Evolutionary conservation across 129 eudicot genomes (phyloP), one percentile per base, ranked within the genome.

Genomic region (Centaurea solstitialis): DNA sequence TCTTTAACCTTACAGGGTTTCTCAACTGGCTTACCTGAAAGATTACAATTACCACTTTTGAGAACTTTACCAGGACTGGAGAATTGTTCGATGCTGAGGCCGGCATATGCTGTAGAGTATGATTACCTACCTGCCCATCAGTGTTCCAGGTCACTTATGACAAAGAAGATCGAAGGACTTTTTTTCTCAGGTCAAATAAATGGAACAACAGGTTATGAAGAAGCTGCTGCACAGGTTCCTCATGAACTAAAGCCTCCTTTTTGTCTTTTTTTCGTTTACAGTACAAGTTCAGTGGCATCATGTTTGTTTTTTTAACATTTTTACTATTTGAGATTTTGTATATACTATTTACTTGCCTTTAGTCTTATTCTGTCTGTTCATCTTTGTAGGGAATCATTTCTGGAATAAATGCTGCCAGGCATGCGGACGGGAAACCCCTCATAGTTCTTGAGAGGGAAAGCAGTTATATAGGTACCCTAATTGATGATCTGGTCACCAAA

Each of bases 141-240:
- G 83, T 95, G 99, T 79, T 89, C 89, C 50, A 90, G 97, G 80
- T 92, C 98, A 50, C 98, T 95, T 66, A 95, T 95, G 99, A 95
- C 99, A 7, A 95, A 95, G 70, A 95, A 84, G 78, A 81, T 95
- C 40, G 88, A 92, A 76, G 99, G 99, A 73, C 97, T 95, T 67
- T 92, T 95, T 82, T 95, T 95, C 89, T 95, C 99, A 4, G 99
- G 99, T 75, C 99, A 95, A 78, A 90, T 95, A 72, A 95, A 95
- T 82, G 98, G 97, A 70, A 95, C 99, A 78, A 95, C 99, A 59
- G 99, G 99, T 70, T 95, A 92, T 76, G 99, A 95, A 85, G 99
- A 95, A 92, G 99, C 99, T 83, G 97, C 99, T 78, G 94, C 99
- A 11, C 99, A 95, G 99, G 99, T 95, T 64, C 50, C 80, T 74